Conservation (phyloP, 257 asterid species). For the Ocimum tenuiflorum region DNA sequence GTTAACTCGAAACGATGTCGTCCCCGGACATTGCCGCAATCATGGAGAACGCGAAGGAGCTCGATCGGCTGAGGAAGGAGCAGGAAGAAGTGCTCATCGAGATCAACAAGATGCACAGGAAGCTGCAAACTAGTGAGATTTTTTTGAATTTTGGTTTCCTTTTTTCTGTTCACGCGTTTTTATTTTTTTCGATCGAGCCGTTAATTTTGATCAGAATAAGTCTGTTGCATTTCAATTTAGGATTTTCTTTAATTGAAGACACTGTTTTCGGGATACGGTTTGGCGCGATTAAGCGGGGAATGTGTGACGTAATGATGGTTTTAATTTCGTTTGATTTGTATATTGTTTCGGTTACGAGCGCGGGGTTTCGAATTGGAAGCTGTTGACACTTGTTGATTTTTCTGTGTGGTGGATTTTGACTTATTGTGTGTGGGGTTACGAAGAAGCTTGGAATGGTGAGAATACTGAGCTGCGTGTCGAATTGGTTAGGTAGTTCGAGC, state of each 20-base stretch:
- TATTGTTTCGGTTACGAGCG: not conserved
- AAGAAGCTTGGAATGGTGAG: not conserved
- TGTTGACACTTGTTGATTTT: slow-evolving; percentile 13
- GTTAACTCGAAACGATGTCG: slow-evolving; percentile 39
- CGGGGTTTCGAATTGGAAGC: not conserved
- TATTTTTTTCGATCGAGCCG: not conserved
- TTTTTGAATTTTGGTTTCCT: too few species aligned
- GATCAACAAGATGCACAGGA: slow-evolving; percentile 90
- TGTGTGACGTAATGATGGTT: slow-evolving; percentile 2
- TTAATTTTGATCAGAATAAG: slow-evolving; percentile 11
- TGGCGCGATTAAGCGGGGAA: not conserved
- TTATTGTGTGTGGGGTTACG: not conserved
- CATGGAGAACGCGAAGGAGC: slow-evolving; percentile 71
- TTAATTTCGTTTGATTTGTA: too few species aligned
- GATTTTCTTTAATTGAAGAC: slow-evolving; percentile 5
- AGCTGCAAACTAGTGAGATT: slow-evolving; percentile 65
- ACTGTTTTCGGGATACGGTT: too few species aligned
- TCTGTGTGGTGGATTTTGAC: slow-evolving; percentile 7
- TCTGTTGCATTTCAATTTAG: too few species aligned
- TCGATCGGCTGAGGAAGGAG: slow-evolving; percentile 86
- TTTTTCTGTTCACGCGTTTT: not conserved
- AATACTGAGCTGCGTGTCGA: not conserved
- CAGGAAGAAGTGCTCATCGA: slow-evolving; percentile 73
- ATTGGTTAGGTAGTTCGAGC: not conserved
- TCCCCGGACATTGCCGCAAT: slow-evolving; percentile 68